Base-by-base conservation (phyloP, 805 yeast genomes). In the Schizosaccharomyces pombe region DNA sequence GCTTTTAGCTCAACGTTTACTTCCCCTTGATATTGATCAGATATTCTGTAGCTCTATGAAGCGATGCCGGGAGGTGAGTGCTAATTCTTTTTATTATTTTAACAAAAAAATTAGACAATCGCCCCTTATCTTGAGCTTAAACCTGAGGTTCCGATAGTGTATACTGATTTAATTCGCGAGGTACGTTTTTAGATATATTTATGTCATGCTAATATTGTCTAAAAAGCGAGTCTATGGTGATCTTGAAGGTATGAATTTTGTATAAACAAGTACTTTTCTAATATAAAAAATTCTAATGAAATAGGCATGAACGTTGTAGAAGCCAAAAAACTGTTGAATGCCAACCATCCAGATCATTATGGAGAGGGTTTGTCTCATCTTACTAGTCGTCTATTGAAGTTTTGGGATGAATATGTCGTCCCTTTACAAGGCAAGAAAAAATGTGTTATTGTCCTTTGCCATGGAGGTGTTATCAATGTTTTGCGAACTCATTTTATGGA, bases 391-490 rank as follows among this genome's bases (percentile, higher is more conserved):
- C 14, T 43, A 3, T 16, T 43, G 11, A 43, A 43, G 14, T 43
- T 43, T 43, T 43, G 49, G 49, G 49, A 43, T 12, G 49, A 43
- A 22, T 5, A 43, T 3, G 30, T 43, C 14, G 30, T 43, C 26
- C 49, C 49, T 22, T 43, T 43, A 26, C n/a, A 12, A 11, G 49
- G 14, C 3, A 9, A 43, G 30, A 43, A 43, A 14, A 24, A 43
- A 26, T 43, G 29, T 12, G 30, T 43, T 1, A 29, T 43, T 43
- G 49, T 43, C n/a, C 31, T 43, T 6, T 43, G 49, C 30, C 49
- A 43, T 43, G 49, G 49, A 43, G 49, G 49, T 26, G 49, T 43
- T 5, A 43, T 43, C 5, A 43, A 43, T 43, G 49, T 30, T 43
- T 30, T 43, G 19, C 49, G 49, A 9, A 29, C 28, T 26, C 49